phyloP scores from a whole-genome alignment of 2,329 filamentous ascomycete species.

The Colletotrichum sp. region DNA sequence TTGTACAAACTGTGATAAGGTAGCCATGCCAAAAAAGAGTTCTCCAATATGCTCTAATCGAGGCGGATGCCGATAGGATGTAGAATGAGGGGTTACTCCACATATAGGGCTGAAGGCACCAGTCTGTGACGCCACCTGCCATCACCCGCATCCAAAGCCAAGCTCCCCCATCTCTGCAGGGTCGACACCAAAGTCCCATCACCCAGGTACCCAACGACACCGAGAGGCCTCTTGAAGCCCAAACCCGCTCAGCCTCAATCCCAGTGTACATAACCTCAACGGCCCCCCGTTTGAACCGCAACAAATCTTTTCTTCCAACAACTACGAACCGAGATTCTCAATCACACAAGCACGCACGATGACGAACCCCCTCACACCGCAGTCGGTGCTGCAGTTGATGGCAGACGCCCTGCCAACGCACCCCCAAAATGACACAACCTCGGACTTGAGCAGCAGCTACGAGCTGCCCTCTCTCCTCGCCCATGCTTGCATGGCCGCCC shows the following conservation, averaged over 20 bases:
- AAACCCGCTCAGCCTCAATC: background rate
- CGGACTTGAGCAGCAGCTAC: conserved; percentile 71
- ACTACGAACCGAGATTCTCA: background rate
- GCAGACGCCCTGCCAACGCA: conserved; percentile 64
- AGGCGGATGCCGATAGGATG: background rate
- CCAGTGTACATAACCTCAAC: background rate
- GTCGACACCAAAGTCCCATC: background rate
- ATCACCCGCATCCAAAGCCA: background rate
- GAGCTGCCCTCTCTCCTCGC: conserved; percentile 85
- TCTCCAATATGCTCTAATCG: background rate
- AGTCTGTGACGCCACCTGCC: conserved; percentile 17
- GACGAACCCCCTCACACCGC: conserved; percentile 43
- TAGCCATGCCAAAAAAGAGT: background rate
- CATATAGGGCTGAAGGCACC: conserved; percentile 25
- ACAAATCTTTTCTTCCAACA: background rate
- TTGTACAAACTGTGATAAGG: background rate
- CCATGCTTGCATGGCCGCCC: conserved; percentile 81
- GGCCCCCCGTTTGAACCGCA: background rate
- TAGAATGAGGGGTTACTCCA: conserved; percentile 10
- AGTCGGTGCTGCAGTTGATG: conserved; percentile 60
- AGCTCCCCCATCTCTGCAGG: background rate
- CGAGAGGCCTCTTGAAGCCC: background rate
- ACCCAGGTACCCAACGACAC: background rate
- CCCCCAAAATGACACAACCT: conserved; percentile 55
- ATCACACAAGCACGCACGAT: background rate